phyloP scores from a whole-genome alignment of 345 rosid genomes.

The Sisymbrium altissimum region DNA sequence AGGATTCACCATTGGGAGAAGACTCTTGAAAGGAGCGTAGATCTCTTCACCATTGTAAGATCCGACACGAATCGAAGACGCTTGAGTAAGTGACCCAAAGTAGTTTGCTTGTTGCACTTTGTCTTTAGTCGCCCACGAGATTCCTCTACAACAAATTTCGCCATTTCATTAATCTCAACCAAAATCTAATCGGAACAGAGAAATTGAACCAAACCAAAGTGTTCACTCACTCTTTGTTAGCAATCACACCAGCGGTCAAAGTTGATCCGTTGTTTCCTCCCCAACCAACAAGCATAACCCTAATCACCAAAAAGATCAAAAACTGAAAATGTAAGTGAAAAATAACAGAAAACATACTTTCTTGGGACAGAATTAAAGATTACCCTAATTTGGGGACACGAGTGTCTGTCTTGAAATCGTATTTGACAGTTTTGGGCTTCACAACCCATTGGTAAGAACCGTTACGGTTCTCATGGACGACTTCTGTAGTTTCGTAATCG shows the following conservation, averaged over 20 bases:
- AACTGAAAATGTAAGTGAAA: background rate
- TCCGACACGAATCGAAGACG: slow-evolving; percentile 84
- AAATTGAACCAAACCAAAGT: background rate
- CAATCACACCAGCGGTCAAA: slow-evolving; percentile 81
- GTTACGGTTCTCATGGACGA: slow-evolving; percentile 75
- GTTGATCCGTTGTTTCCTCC: slow-evolving; percentile 98
- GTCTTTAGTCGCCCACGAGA: slow-evolving; percentile 99
- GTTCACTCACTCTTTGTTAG: slow-evolving; percentile 79
- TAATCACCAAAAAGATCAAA: slow-evolving; percentile 2
- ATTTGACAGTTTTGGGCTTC: slow-evolving; percentile 80
- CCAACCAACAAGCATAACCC: slow-evolving; percentile 99
- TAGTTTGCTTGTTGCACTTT: slow-evolving; percentile 95
- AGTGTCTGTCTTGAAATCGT: slow-evolving; percentile 78
- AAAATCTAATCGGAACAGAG: background rate
- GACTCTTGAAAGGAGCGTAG: slow-evolving; percentile 96
- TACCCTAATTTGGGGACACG: slow-evolving; percentile 89
- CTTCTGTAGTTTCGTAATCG: slow-evolving; percentile 86
- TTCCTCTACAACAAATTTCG: slow-evolving; percentile 54
- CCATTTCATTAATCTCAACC: background rate
- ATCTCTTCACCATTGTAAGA: slow-evolving; percentile 98
- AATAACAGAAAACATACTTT: background rate
- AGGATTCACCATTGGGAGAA: slow-evolving; percentile 95
- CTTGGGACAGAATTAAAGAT: background rate
- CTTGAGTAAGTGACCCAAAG: slow-evolving; percentile 95
- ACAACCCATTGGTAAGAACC: slow-evolving; percentile 89